These are phyloP conservation scores for Anisodus tanguticus DNA, from an alignment of 257 asterid genomes.

Conservation along the genomic window DNA sequence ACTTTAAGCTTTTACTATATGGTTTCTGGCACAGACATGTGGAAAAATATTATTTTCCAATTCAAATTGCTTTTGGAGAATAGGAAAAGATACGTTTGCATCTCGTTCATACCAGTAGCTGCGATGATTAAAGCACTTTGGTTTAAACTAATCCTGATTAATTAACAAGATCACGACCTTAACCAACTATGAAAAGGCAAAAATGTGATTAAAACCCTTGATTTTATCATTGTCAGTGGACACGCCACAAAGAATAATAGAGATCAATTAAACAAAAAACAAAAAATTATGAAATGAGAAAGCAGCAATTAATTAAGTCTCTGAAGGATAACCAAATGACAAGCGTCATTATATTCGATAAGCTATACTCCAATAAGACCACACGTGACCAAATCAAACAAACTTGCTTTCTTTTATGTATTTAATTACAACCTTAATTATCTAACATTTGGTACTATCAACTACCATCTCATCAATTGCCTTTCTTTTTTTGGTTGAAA, in stretches of 20 bases:
- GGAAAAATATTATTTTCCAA: background rate
- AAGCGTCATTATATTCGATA: background rate
- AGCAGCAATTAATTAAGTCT: background rate
- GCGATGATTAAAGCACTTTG: background rate
- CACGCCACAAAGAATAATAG: background rate
- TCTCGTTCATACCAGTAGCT: background rate
- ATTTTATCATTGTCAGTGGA: background rate
- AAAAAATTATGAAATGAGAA: background rate
- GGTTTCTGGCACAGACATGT: background rate
- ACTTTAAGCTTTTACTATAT: background rate
- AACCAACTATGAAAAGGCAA: background rate
- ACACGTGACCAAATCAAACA: constrained; percentile 26
- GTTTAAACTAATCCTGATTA: background rate
- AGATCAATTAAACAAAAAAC: background rate
- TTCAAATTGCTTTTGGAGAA: background rate
- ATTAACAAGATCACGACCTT: background rate
- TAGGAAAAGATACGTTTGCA: background rate
- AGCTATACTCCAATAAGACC: background rate
- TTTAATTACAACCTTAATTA: background rate
- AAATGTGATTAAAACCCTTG: background rate
- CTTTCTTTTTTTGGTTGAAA: background rate
- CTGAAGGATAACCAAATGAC: background rate
- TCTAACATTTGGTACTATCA: background rate
- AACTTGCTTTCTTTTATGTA: background rate
- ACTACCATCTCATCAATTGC: background rate